These are phyloP conservation scores for Fusarium coicis DNA, from an alignment of 2,329 filamentous ascomycete species.

Conservation along the genomic window DNA sequence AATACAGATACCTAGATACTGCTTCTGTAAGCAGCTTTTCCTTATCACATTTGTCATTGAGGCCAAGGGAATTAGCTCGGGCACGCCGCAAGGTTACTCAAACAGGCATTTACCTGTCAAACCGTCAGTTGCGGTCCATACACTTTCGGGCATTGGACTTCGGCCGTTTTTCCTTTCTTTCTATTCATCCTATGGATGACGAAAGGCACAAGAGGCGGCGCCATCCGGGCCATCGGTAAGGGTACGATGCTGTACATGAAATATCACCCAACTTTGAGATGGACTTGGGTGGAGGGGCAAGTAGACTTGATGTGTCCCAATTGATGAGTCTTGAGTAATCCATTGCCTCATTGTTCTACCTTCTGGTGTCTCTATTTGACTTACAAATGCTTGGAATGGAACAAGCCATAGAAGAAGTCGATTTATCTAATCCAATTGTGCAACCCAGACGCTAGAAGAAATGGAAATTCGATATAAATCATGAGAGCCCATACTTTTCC, in stretches of 20 bases:
- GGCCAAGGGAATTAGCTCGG: neutral
- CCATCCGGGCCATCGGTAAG: conserved; percentile 19
- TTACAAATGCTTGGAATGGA: conserved; percentile 32
- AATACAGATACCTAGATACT: conserved; percentile 3
- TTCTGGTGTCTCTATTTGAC: conserved; percentile 6
- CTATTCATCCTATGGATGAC: conserved; percentile 6
- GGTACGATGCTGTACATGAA: conserved; percentile 8
- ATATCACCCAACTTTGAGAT: neutral
- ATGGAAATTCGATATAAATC: conserved; percentile 15
- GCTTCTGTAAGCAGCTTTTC: conserved; percentile 19
- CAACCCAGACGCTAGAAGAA: conserved; percentile 13
- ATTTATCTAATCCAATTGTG: conserved; percentile 8
- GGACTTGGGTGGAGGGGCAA: neutral
- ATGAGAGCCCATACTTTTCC: conserved; percentile 27
- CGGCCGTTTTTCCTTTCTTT: conserved; percentile 11
- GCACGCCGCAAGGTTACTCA: conserved; percentile 1
- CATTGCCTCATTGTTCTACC: neutral
- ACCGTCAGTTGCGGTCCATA: conserved; percentile 2
- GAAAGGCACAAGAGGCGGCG: conserved; percentile 7
- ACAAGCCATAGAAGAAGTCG: conserved; percentile 8
- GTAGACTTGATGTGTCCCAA: conserved; percentile 9
- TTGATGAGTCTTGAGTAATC: neutral
- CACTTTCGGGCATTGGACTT: neutral
- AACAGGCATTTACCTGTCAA: conserved; percentile 9
- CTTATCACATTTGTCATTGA: conserved; percentile 29